Evolutionary conservation across 495 filamentous ascomycete genomes (phyloP), one percentile per base, ranked within the genome.

Genomic region (Hyaloscypha variabilis): DNA sequence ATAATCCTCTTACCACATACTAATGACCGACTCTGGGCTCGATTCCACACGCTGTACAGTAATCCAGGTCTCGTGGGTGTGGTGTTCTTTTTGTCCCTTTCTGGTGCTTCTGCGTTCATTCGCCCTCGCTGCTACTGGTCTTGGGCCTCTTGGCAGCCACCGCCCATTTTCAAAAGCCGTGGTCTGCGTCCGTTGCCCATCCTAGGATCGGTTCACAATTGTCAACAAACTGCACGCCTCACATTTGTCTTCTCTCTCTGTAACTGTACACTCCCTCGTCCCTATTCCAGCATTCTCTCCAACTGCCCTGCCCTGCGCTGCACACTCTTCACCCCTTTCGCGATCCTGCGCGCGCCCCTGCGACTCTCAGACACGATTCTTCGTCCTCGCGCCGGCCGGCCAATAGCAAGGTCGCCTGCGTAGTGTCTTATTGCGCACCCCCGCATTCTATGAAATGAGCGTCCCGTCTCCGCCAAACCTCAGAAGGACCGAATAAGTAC

Each of bases 401-500:
- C 25, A 49, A 46, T 46, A 46, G 39, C 39, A 46, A 17, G 8
- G 6, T 23, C 34, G 59, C 19, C 64, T 28, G 29, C 50, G 42
- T 24, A 17, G 31, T 2, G 49, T 56, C 53, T 3, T 29, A 34
- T 31, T 58, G 26, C 29, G 6, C 54, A 58, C 54, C 66, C 66
- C 66, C 66, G 54, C 60, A 55, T 51, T 55, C 51, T 30, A 56
- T 57, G 34, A 64, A 51, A 49, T 64, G 60, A 55, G 42, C 58
- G 46, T 54, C 46, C 65, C 60, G 52, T 63, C 65, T 63, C 60
- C 65, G 59, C 65, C 60, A 59, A 46, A 42, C 30, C 49, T 25
- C 54, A 67, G n/a, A 34, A 60, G 66, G 66, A 64, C 66, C 66
- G 66, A 68, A 64, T 68, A 64, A 68, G 66, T 68, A 58, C 59